phyloP scores from a whole-genome alignment of 768 basidiomycete genomes.

The Dioszegia hungarica region DNA sequence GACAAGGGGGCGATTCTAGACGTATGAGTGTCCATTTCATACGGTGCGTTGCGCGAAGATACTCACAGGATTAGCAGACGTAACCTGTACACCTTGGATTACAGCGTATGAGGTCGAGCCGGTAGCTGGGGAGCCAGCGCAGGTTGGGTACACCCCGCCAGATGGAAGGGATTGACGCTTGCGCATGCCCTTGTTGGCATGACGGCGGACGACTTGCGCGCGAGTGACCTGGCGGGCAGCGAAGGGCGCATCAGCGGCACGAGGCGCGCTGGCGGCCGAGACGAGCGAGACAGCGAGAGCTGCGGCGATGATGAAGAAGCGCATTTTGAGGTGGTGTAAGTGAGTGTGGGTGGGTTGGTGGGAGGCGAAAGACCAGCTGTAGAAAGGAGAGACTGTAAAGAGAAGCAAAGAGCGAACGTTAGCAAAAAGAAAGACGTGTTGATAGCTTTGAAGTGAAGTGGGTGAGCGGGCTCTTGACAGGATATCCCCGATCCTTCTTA shows the following conservation, averaged over 20 bases:
- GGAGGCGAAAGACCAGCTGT: not conserved
- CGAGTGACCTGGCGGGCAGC: not conserved
- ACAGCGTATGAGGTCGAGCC: not conserved
- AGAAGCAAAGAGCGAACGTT: too few species aligned
- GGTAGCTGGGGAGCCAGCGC: not conserved
- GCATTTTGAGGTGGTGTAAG: not conserved
- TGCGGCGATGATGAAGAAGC: not conserved
- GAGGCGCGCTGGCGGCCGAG: not conserved
- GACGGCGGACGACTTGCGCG: not conserved
- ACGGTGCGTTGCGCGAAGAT: too few species aligned
- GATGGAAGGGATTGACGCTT: not conserved
- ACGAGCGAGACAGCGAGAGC: not conserved
- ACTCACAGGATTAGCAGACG: not conserved
- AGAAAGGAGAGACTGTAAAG: too few species aligned
- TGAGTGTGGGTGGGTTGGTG: not conserved
- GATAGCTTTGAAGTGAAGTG: too few species aligned
- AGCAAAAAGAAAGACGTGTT: too few species aligned
- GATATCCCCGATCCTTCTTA: too few species aligned
- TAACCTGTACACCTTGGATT: not conserved
- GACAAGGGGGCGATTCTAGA: too few species aligned
- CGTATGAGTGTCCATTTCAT: not conserved
- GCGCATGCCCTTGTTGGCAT: not conserved
- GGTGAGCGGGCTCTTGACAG: too few species aligned
- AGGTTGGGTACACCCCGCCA: conserved; percentile 1
- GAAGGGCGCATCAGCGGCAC: not conserved